Evolutionary conservation across 306 rosid genomes (phyloP).

Genomic region (Canavalia ensiformis): DNA sequence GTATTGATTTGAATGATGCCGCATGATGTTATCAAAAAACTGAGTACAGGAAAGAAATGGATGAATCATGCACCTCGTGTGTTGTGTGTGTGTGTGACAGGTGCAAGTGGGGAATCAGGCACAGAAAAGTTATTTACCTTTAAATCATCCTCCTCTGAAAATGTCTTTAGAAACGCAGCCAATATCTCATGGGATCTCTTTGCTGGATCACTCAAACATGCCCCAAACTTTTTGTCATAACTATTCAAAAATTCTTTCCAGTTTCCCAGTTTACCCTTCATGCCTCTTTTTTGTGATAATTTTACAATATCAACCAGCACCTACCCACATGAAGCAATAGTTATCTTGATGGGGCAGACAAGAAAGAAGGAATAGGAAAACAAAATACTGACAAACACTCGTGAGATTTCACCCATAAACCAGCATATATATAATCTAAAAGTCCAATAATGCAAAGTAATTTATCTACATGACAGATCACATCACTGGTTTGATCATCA

Average conservation of each 20-base stretch:
- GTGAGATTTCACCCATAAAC: not conserved
- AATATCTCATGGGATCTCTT: conserved; percentile 66
- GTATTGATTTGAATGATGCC: conserved; percentile 62
- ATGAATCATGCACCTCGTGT: not conserved
- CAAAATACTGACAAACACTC: not conserved
- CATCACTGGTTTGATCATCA: not conserved
- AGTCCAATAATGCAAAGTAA: conserved; percentile 16
- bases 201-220: conserved; percentile 76
- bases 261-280: conserved; percentile 72
- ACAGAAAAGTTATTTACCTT: conserved; percentile 59
- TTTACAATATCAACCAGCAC: conserved; percentile 80
- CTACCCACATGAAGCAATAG: conserved; percentile 51
- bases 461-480: not conserved
- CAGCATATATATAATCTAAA: not conserved
- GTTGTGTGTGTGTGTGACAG: not conserved
- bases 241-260: conserved; percentile 79
- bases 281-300: conserved; percentile 71
- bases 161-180: conserved; percentile 76
- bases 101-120: not conserved
- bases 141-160: conserved; percentile 51
- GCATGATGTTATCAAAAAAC: conserved; percentile 68
- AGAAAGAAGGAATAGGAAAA: not conserved
- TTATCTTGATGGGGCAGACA: not conserved
- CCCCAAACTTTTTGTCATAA: conserved; percentile 73
- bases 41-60: conserved; percentile 42